Percentiles rank a stretch among this genome's conserved stretches.
These are phyloP conservation scores for Aspergillus ellipticus DNA, from an alignment of 495 filamentous ascomycete genomes.

Conservation along the genomic window DNA sequence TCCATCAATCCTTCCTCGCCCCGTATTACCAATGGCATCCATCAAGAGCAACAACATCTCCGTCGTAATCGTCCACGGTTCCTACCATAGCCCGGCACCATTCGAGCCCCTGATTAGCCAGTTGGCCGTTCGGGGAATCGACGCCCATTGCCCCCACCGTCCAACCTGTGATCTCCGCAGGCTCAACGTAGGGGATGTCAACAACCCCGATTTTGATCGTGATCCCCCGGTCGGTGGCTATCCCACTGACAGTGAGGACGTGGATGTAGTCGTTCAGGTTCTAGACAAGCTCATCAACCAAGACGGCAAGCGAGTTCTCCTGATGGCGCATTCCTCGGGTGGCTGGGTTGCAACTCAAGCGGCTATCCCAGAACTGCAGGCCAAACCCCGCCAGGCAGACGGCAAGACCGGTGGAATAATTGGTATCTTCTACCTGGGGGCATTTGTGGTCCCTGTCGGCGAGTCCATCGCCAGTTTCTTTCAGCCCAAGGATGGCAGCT, in stretches of 20 bases:
- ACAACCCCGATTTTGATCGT: conserved; percentile 27
- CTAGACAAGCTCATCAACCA: conserved; percentile 19
- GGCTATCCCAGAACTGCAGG: conserved; percentile 22
- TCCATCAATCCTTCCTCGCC: no score
- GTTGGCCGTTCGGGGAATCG: conserved; percentile 21
- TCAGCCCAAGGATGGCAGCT: conserved; percentile 22
- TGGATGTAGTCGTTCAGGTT: conserved; percentile 16
- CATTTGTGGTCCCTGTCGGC: conserved; percentile 27
- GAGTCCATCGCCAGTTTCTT: conserved; percentile 29
- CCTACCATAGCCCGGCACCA: conserved; percentile 31
- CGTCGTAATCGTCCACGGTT: conserved; percentile 32
- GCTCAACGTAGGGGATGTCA: conserved; percentile 28
- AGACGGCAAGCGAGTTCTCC: conserved; percentile 23
- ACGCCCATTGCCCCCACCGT: conserved; percentile 33
- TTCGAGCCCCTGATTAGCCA: conserved; percentile 27
- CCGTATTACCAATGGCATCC: no score
- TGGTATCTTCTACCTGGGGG: conserved; percentile 30
- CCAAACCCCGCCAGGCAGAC: conserved; percentile 12
- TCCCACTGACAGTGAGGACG: conserved; percentile 25
- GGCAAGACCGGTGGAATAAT: conserved; percentile 29
- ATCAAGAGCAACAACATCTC: no score
- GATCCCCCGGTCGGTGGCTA: conserved; percentile 24
- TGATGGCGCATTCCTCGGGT: conserved; percentile 30
- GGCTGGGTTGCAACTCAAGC: conserved; percentile 33
- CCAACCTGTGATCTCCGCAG: conserved; percentile 28